Percentiles rank a stretch among this genome's conserved stretches.
Conservation (phyloP, 2,329 filamentous ascomycete species). For the Clonostachys chloroleuca region DNA sequence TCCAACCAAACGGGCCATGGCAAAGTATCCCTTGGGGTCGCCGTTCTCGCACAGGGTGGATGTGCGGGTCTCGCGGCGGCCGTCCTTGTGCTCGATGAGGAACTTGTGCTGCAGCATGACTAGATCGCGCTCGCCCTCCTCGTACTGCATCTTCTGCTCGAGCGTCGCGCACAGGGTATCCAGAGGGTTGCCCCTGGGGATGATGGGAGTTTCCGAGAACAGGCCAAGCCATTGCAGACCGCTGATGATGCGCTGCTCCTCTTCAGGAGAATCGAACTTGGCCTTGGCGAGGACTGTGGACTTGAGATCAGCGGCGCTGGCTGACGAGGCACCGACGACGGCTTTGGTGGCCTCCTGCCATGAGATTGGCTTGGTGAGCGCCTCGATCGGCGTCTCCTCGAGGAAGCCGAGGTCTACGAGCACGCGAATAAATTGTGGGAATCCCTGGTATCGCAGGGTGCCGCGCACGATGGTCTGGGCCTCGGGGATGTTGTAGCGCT, state of each 20-base stretch:
- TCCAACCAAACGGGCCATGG: constrained; percentile 82
- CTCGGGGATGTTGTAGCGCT: constrained; percentile 90
- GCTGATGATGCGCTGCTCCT: constrained; percentile 65
- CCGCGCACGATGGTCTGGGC: constrained; percentile 74
- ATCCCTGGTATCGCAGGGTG: constrained; percentile 77
- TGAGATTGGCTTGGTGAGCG: constrained; percentile 61
- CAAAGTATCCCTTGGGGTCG: constrained; percentile 70
- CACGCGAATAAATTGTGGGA: constrained; percentile 84
- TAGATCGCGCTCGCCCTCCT: constrained; percentile 76
- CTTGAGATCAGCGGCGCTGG: constrained; percentile 64
- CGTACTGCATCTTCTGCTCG: constrained; percentile 89
- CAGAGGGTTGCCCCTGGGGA: constrained; percentile 71
- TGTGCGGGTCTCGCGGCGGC: constrained; percentile 70
- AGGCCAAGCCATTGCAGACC: constrained; percentile 69
- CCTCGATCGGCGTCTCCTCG: constrained; percentile 60
- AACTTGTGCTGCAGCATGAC: constrained; percentile 81
- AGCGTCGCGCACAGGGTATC: constrained; percentile 88
- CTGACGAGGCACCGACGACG: constrained; percentile 66
- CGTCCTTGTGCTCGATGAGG: constrained; percentile 78
- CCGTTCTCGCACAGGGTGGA: constrained; percentile 83
- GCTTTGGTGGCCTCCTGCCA: constrained; percentile 86
- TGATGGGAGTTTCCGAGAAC: constrained; percentile 66
- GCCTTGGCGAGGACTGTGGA: constrained; percentile 73
- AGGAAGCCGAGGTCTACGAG: constrained; percentile 91
- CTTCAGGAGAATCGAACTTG: constrained; percentile 62